Base-by-base conservation (phyloP, 129 eudicot genomes). In the Flaveria ramosissima region DNA sequence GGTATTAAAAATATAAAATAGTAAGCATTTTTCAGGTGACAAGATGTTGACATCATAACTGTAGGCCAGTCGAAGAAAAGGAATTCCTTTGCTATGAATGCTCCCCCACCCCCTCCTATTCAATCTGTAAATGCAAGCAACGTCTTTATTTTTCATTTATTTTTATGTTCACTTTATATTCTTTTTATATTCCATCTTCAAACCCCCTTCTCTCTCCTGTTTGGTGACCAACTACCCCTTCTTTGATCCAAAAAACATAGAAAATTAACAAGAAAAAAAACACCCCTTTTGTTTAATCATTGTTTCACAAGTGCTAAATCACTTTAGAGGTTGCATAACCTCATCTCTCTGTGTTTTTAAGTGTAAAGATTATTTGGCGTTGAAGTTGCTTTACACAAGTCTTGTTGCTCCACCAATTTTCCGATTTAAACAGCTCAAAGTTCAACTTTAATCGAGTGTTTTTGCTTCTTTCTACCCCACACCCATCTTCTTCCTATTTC, bases 71-170 rank as follows among this genome's bases (percentile, higher is more conserved):
- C 59, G 73, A 82, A 57, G 23, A 56, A 24, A 71, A 82, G 77
- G 17, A 82, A 71, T 60, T 82, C 76, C 85, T 48, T 70, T 30
- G 77, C 24, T 39, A 43, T 80, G 81, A 79, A 81, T 53, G n/a
- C 77, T 50, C 75, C 52, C 67, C 68, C 69, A 60, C 72, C 36
- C 61, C 72, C 36, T 52, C 61, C 74, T 68, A 42, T 60, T 59
- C 71, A 80, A 70, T 80, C 88, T 81, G 88, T 63, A 77, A 76
- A 77, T 77, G 65, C 85, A 87, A 87, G 87, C 92, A 82, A 84
- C 71, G 74, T 72, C 57, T 78, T 69, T 39, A 60, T 55, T 77
- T 76, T 80, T 32, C 30, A 66, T 78, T 56, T 73, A 32, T 46
- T 72, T 55, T 83, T 80, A 57, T 67, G 69, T 78, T 76, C 51